Evolutionary conservation across 164 flowering plant genomes (phyloP).

Genomic region (Nelumbo lutea): DNA sequence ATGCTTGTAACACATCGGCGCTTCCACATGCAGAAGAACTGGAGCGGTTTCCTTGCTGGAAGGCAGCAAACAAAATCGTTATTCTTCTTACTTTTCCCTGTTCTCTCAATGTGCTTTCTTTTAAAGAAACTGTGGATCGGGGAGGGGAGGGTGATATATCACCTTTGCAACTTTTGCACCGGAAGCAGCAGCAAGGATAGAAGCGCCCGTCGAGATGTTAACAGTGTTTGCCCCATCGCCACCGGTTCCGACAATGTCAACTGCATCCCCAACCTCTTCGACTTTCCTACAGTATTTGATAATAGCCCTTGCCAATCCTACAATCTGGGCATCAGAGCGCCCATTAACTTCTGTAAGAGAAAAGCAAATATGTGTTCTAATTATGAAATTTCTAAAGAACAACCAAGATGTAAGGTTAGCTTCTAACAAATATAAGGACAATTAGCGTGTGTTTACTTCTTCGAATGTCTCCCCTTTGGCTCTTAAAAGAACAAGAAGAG

Average conservation of each 20-base stretch:
- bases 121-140: not conserved
- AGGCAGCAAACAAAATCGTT: not conserved
- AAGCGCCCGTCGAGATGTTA: conserved; percentile 91
- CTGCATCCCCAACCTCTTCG: conserved; percentile 66
- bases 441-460: conserved; percentile 41
- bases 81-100: not conserved
- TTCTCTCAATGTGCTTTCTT: not conserved
- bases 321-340: conserved; percentile 41
- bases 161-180: conserved; percentile 98
- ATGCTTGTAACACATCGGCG: conserved; percentile 85
- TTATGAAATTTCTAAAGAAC: not conserved
- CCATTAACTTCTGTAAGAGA: not conserved
- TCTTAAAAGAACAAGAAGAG: conserved; percentile 82
- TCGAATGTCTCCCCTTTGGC: conserved; percentile 95
- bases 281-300: conserved; percentile 59
- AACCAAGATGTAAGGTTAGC: too few relatives aligned
- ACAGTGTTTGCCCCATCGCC: conserved; percentile 98
- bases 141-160: not conserved
- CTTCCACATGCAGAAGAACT: conserved; percentile 99
- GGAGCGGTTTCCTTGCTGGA: conserved; percentile 93
- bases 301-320: conserved; percentile 91
- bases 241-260: conserved; percentile 98
- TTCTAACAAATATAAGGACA: too few relatives aligned
- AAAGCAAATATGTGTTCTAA: not conserved
- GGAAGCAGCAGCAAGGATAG: conserved; percentile 90